These are phyloP conservation scores for Cercospora sp. DNA, from an alignment of 2,329 filamentous ascomycete genomes.

Conservation along the genomic window DNA sequence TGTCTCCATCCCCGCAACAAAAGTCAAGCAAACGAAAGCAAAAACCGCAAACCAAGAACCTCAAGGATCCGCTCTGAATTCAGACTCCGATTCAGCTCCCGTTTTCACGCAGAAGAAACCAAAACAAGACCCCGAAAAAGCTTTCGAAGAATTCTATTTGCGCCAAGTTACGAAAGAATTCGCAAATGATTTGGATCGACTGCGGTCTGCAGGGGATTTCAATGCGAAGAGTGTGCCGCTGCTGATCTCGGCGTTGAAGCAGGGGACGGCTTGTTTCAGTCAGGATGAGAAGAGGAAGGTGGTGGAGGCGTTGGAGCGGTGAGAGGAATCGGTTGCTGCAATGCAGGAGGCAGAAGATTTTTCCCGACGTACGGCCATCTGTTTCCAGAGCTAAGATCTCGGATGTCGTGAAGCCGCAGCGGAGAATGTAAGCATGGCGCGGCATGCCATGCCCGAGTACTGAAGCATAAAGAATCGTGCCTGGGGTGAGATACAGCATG, in stretches of 20 bases:
- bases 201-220: slow-evolving; percentile 70
- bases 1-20: slow-evolving; percentile 3
- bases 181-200: slow-evolving; percentile 70
- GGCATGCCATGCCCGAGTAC: neutral
- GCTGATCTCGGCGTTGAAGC: slow-evolving; percentile 66
- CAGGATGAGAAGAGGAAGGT: slow-evolving; percentile 53
- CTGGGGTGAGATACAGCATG: neutral
- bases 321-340: neutral
- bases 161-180: slow-evolving; percentile 69
- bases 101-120: slow-evolving; percentile 16
- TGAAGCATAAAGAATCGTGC: neutral
- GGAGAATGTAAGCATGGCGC: neutral
- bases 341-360: neutral
- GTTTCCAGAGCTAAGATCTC: neutral
- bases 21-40: neutral
- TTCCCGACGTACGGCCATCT: neutral
- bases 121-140: slow-evolving; percentile 27
- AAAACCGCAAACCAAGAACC: neutral
- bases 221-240: slow-evolving; percentile 62
- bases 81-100: neutral
- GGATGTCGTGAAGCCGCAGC: neutral
- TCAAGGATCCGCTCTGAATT: neutral
- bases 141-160: slow-evolving; percentile 67
- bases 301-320: slow-evolving; percentile 14
- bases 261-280: slow-evolving; percentile 64